Conservation (phyloP, 2,329 filamentous ascomycete species). For the Daldinia eschscholtzii region DNA sequence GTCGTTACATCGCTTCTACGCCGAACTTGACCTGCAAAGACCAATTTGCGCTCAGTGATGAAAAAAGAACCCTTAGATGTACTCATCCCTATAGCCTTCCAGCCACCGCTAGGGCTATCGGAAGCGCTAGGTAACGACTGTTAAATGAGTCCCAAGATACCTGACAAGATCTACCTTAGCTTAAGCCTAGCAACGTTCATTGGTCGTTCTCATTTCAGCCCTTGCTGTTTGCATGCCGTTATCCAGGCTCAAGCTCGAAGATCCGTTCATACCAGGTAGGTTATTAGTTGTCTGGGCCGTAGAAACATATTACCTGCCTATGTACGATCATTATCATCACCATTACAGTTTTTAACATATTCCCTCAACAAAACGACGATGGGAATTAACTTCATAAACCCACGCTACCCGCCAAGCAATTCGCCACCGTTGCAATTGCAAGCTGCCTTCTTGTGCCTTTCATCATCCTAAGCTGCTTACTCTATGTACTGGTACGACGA, state of each 20-base stretch:
- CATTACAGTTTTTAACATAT: conserved; percentile 16
- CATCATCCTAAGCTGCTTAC: conserved; percentile 41
- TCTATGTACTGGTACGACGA: conserved; percentile 38
- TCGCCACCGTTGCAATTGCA: conserved; percentile 37
- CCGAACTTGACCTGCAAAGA: conserved; percentile 28
- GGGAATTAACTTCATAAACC: conserved; percentile 26
- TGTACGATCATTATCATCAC: conserved; percentile 20
- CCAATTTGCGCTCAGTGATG: conserved; percentile 24
- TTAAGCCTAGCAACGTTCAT: conserved; percentile 7
- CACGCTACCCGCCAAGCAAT: conserved; percentile 33
- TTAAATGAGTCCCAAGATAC: conserved; percentile 12
- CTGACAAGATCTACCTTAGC: conserved; percentile 4
- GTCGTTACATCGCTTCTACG: conserved; percentile 44
- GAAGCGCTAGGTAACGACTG: conserved; percentile 5
- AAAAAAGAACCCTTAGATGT: conserved; percentile 15
- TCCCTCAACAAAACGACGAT: conserved; percentile 33
- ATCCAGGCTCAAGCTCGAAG: conserved; percentile 17
- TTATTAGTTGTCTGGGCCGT: conserved; percentile 19
- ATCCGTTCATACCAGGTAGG: conserved; percentile 18
- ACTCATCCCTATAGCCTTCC: conserved; percentile 8
- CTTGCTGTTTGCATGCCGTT: conserved; percentile 8
- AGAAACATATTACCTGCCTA: conserved; percentile 19
- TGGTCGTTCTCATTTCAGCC: conserved; percentile 7
- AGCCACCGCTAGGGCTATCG: not conserved
- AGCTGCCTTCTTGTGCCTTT: conserved; percentile 19